Percentiles rank a stretch among this genome's conserved stretches.
Conservation (phyloP, 805 yeast species). For the Yamadazyma paraphyllophila region DNA sequence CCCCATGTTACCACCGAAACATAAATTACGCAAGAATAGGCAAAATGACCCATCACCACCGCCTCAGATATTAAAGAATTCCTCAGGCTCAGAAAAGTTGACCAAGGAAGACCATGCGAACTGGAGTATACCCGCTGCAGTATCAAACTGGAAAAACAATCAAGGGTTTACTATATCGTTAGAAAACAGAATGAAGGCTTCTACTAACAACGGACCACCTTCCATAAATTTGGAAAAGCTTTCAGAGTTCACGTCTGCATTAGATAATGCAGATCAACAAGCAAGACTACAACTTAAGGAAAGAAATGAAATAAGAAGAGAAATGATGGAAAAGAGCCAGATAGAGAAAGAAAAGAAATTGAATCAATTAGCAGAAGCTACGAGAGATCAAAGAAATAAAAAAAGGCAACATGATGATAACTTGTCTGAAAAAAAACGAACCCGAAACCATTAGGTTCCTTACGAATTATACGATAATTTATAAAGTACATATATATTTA, state of each 20-base stretch:
- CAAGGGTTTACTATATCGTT: constrained; percentile 82
- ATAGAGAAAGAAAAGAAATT: constrained; percentile 28
- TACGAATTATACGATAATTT: background rate
- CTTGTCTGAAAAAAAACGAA: background rate
- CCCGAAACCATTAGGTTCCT: background rate
- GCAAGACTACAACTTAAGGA: constrained; percentile 21
- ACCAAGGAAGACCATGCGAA: constrained; percentile 70
- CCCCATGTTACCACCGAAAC: constrained; percentile 83
- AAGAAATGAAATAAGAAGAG: constrained; percentile 26
- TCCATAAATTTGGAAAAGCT: constrained; percentile 55
- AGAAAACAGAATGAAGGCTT: constrained; percentile 72
- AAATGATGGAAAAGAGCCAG: constrained; percentile 25
- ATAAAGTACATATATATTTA: constrained; percentile 7
- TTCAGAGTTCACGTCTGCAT: constrained; percentile 64
- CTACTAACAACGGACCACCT: constrained; percentile 28
- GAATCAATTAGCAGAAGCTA: constrained; percentile 26
- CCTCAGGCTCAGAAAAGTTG: constrained; percentile 29
- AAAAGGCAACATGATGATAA: background rate
- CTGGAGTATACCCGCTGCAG: constrained; percentile 89
- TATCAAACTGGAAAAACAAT: constrained; percentile 94
- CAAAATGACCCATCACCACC: constrained; percentile 57
- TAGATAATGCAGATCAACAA: constrained; percentile 56
- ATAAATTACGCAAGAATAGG: constrained; percentile 70
- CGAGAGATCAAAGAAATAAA: constrained; percentile 15
- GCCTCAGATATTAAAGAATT: constrained; percentile 53